Base-by-base conservation (phyloP, 2,329 filamentous ascomycete genomes). In the Xylariaceae sp. region DNA sequence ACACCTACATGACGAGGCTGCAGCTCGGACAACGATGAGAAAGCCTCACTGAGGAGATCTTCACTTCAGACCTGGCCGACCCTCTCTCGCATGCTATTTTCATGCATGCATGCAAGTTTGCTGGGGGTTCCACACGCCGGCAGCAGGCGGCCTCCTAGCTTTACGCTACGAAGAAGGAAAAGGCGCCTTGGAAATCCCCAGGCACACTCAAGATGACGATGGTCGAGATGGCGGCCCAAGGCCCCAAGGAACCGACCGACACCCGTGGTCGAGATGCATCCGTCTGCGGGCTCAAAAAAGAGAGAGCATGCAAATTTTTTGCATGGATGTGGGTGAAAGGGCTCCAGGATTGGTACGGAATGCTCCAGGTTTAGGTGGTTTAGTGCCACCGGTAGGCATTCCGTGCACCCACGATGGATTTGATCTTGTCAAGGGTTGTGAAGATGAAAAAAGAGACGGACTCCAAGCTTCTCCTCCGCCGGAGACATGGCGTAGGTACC, bases 21-120 rank as follows among this genome's bases (percentile, higher is more conserved):
- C 82, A 84, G 63, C 75, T 84, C 2, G 79, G 84, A 65, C 72
- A 84, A 1, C 71, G 73, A 34, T 30, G 23, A 30, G 23, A 30
- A 30, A 30, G 23, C 23, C 23, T 30, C 23, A 30, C 23, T 30
- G 23, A 30, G 23, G 23, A 30, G 23, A 30, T 30, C 23, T 30
- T 30, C 23, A 82, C 76, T 0, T 78, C 80, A 1, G 76, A 75
- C 0, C 65, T 84, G 50, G 64, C 61, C 48, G 53, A 23, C 3
- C 37, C 0, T 84, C 83, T 41, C 37, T 69, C 67, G 82, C 61
- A 78, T 79, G 74, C 63, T 84, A 1, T 79, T 83, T 56, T 83
- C 80, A 0, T 79, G 77, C 41, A 74, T 83, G 68, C 68, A 13
- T 6, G 13, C 41, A 9, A 13, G 37, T 9, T 9, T 83, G 2